Evolutionary conservation across 768 basidiomycete genomes (phyloP).

Genomic region (Coprinopsis marcescibilis): DNA sequence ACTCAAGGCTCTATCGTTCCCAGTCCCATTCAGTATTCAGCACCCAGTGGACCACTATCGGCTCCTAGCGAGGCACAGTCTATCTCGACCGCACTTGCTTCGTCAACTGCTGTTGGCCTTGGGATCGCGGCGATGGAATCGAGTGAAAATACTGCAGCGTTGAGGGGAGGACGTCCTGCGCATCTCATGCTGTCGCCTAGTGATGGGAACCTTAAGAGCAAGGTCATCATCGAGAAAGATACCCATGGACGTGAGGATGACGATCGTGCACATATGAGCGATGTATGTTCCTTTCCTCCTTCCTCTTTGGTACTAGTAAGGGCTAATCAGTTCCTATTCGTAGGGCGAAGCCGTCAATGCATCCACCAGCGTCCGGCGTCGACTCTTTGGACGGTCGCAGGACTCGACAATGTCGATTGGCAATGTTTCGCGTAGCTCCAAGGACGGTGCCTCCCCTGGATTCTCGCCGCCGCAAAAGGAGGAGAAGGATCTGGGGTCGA

Average conservation of each 20-base stretch:
- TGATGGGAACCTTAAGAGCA: slow-evolving; percentile 46
- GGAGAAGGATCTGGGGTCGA: slow-evolving; percentile 23
- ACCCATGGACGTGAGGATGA: slow-evolving; percentile 33
- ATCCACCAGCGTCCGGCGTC: slow-evolving; percentile 37
- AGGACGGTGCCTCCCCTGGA: slow-evolving; percentile 12
- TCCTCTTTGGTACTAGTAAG: slow-evolving; percentile 3
- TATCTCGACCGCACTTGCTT: slow-evolving; percentile 13
- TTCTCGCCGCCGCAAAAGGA: slow-evolving; percentile 10
- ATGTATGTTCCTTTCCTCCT: slow-evolving; percentile 39
- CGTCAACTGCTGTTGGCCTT: slow-evolving; percentile 13
- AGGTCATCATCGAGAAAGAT: slow-evolving; percentile 31
- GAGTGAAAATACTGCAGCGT: background rate
- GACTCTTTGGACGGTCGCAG: slow-evolving; percentile 61
- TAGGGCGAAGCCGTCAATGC: slow-evolving; percentile 48
- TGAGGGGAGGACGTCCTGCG: slow-evolving; percentile 41
- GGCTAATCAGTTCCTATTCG: background rate
- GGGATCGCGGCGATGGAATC: slow-evolving; percentile 10
- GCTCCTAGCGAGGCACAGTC: background rate
- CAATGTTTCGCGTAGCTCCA: slow-evolving; percentile 18
- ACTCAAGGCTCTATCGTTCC: slow-evolving; percentile 39
- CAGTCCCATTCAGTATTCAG: slow-evolving; percentile 27
- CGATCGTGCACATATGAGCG: slow-evolving; percentile 51
- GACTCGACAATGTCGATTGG: slow-evolving; percentile 26
- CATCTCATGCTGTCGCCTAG: slow-evolving; percentile 56
- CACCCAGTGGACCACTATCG: slow-evolving; percentile 12